Conservation (phyloP, 1,284 basidiomycete species). For the Cerrena zonata region DNA sequence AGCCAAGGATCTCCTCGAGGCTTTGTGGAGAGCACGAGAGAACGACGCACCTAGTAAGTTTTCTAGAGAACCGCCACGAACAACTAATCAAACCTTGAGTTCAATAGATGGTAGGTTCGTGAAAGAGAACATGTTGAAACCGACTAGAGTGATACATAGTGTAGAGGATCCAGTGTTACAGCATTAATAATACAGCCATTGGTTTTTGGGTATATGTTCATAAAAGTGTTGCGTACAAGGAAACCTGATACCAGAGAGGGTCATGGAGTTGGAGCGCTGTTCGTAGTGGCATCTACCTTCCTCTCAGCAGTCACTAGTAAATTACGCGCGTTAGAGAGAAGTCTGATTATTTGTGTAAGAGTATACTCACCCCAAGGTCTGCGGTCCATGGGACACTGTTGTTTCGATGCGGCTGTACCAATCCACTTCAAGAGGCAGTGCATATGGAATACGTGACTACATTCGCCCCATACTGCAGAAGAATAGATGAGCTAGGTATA, state of each 20-base stretch:
- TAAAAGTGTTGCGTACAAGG: neutral
- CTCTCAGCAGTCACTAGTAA: conserved; percentile 33
- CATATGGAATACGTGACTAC: conserved; percentile 92
- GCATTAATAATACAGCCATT: neutral
- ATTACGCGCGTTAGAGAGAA: neutral
- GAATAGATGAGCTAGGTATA: too few species aligned
- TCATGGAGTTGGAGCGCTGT: neutral
- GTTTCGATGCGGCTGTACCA: conserved; percentile 77
- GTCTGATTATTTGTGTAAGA: neutral
- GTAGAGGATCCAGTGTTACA: conserved; percentile 36
- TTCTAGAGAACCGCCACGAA: neutral
- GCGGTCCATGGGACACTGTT: conserved; percentile 92
- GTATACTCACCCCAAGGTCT: conserved; percentile 76
- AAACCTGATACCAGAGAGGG: neutral
- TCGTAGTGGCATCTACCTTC: conserved; percentile 19
- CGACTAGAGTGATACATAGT: conserved; percentile 50
- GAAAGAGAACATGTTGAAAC: conserved; percentile 48
- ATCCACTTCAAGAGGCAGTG: conserved; percentile 95
- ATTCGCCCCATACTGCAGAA: conserved; percentile 98
- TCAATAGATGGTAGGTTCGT: conserved; percentile 51
- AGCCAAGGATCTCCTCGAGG: conserved; percentile 59
- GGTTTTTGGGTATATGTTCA: neutral
- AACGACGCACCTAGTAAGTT: conserved; percentile 74
- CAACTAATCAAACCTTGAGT: neutral
- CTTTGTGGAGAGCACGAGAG: conserved; percentile 62